A percentile compares a stretch with the other conserved stretches of the same genome.
phyloP scores from a whole-genome alignment of 306 rosid species.

The Arachis hypogaea region DNA sequence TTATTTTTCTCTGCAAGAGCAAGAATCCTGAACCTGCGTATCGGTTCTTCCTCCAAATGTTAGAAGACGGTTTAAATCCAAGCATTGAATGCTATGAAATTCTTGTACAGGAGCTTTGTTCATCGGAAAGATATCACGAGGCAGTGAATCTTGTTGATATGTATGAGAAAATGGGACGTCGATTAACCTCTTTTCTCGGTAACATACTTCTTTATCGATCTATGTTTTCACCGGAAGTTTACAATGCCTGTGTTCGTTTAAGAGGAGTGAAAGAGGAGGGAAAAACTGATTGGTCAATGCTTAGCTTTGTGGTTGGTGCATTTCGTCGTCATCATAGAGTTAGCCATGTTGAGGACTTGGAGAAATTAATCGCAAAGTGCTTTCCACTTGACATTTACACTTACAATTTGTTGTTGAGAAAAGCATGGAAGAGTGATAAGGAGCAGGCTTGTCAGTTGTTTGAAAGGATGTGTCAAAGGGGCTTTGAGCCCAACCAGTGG shows the following conservation, averaged over 20 bases:
- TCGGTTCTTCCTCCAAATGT: slow-evolving; percentile 48
- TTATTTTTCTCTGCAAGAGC: slow-evolving; percentile 59
- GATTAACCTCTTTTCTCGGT: slow-evolving; percentile 69
- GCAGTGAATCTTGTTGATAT: slow-evolving; percentile 59
- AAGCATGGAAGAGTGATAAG: slow-evolving; percentile 45
- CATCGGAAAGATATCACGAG: slow-evolving; percentile 42
- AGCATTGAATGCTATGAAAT: slow-evolving; percentile 60
- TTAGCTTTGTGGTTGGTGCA: slow-evolving; percentile 61
- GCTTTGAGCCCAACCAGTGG: slow-evolving; percentile 67
- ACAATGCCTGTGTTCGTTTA: slow-evolving; percentile 48
- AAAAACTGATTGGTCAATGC: slow-evolving; percentile 46
- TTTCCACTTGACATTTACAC: slow-evolving; percentile 69
- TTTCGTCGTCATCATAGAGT: slow-evolving; percentile 60
- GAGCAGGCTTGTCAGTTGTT: slow-evolving; percentile 59
- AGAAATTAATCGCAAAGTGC: slow-evolving; percentile 62
- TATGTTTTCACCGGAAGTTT: slow-evolving; percentile 54
- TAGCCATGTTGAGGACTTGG: slow-evolving; percentile 50
- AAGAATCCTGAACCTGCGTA: slow-evolving; percentile 54
- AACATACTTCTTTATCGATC: slow-evolving; percentile 66
- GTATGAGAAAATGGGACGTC: slow-evolving; percentile 67
- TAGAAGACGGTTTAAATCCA: slow-evolving; percentile 52
- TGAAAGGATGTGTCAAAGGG: slow-evolving; percentile 56
- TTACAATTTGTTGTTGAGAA: slow-evolving; percentile 70
- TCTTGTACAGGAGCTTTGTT: slow-evolving; percentile 58
- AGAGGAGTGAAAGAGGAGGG: slow-evolving; percentile 49